Percentiles rank a stretch among this genome's conserved stretches.
Evolutionary conservation across 2,329 filamentous ascomycete species (phyloP).

Genomic region (Tolypocladium tropicale): DNA sequence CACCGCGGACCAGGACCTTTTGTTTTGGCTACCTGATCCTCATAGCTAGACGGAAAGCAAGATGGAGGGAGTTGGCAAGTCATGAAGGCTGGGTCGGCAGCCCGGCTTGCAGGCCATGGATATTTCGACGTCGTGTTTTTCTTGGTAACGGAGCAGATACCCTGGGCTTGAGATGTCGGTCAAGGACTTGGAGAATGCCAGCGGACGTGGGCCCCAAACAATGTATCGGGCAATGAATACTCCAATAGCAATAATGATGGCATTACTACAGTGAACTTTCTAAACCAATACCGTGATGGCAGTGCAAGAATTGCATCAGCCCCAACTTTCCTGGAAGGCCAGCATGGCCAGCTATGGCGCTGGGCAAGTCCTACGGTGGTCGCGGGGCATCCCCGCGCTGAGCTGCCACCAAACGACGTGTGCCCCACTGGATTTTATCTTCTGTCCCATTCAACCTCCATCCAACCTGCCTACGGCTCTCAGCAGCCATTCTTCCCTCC

Average conservation of each 20-base stretch:
- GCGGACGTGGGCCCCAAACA: too few species aligned
- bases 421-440: neutral
- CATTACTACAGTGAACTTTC: too few species aligned
- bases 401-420: neutral
- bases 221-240: too few species aligned
- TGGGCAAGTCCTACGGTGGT: too few species aligned
- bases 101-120: too few species aligned
- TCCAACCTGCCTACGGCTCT: neutral
- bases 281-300: too few species aligned
- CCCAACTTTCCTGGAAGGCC: too few species aligned
- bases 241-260: too few species aligned
- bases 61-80: neutral
- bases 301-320: too few species aligned
- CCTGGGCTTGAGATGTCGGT: neutral
- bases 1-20: slow-evolving; percentile 74
- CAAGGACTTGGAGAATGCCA: neutral
- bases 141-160: neutral
- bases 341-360: too few species aligned
- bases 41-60: slow-evolving; percentile 18
- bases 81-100: too few species aligned
- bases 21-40: slow-evolving; percentile 69
- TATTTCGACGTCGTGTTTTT: neutral
- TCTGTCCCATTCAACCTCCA: neutral
- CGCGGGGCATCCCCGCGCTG: neutral
- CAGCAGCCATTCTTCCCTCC: neutral